Conservation (phyloP, 2,329 filamentous ascomycete genomes). For the Calonectria multiphialidica region DNA sequence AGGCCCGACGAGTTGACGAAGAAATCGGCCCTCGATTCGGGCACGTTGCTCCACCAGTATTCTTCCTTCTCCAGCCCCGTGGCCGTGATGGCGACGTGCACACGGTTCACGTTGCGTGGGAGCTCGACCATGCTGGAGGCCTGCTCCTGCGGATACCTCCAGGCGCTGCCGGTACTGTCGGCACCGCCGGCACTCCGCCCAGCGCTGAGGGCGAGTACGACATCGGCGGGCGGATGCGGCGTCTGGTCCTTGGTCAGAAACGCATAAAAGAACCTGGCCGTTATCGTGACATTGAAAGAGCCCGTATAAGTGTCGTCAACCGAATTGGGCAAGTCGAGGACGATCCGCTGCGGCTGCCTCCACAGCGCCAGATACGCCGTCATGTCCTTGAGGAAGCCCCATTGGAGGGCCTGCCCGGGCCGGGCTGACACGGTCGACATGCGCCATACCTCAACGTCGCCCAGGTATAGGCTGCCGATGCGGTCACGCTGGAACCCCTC, state of each 20-base stretch:
- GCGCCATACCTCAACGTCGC: slow-evolving; percentile 84
- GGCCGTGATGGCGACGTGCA: slow-evolving; percentile 81
- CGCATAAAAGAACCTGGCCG: slow-evolving; percentile 75
- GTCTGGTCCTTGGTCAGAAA: background rate
- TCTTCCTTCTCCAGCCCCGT: slow-evolving; percentile 83
- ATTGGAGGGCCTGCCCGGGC: slow-evolving; percentile 72
- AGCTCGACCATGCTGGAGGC: slow-evolving; percentile 67
- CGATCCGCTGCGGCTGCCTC: slow-evolving; percentile 76
- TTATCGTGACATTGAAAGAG: slow-evolving; percentile 79
- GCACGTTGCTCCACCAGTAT: slow-evolving; percentile 88
- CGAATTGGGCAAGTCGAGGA: slow-evolving; percentile 84
- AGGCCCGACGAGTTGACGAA: slow-evolving; percentile 69
- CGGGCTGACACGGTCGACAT: slow-evolving; percentile 88
- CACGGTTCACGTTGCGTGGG: slow-evolving; percentile 75
- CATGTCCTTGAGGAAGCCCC: slow-evolving; percentile 85
- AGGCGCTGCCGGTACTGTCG: background rate
- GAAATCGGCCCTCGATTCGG: slow-evolving; percentile 68
- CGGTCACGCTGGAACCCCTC: slow-evolving; percentile 82
- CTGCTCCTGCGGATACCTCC: slow-evolving; percentile 3
- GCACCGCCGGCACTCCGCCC: slow-evolving; percentile 41
- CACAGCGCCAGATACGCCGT: slow-evolving; percentile 78
- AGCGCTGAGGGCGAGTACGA: background rate
- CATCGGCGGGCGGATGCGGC: background rate
- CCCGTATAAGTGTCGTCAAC: slow-evolving; percentile 79
- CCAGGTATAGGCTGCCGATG: slow-evolving; percentile 80